A percentile compares a stretch with the other conserved stretches of the same genome.
These are phyloP conservation scores for Aspergillus mulundensis DNA, from an alignment of 495 filamentous ascomycete genomes.

Conservation along the genomic window DNA sequence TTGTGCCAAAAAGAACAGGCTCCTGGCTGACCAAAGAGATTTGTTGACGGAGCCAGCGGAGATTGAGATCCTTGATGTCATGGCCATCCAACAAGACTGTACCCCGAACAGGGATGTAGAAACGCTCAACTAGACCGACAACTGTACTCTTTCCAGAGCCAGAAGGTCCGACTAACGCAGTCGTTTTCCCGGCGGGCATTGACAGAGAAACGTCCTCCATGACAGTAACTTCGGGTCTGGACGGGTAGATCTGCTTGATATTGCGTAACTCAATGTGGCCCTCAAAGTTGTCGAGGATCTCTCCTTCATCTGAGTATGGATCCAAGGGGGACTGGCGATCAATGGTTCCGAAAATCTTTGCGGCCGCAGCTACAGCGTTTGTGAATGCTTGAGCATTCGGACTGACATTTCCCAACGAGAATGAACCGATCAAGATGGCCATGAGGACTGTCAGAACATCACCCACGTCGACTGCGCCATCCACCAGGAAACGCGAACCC, in stretches of 20 bases:
- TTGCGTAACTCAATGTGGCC: constrained; percentile 79
- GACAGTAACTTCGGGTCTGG: constrained; percentile 80
- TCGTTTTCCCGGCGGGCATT: constrained; percentile 81
- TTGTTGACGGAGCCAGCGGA: constrained; percentile 87
- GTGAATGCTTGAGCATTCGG: constrained; percentile 84
- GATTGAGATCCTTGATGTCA: constrained; percentile 74
- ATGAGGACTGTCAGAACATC: constrained; percentile 74
- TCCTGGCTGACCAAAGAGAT: constrained; percentile 89
- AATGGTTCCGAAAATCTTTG: constrained; percentile 90
- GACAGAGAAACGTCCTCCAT: constrained; percentile 75
- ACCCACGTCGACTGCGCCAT: constrained; percentile 54
- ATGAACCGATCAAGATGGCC: constrained; percentile 86
- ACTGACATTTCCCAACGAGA: constrained; percentile 82
- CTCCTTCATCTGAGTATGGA: constrained; percentile 66
- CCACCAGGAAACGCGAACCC: constrained; percentile 74
- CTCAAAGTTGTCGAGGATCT: constrained; percentile 63
- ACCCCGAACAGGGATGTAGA: constrained; percentile 84
- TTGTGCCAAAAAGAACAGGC: constrained; percentile 65
- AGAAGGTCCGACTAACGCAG: constrained; percentile 81
- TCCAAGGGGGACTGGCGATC: constrained; percentile 86
- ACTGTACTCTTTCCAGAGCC: constrained; percentile 92
- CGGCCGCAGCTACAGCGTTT: constrained; percentile 73
- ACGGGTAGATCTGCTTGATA: constrained; percentile 91
- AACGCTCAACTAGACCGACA: constrained; percentile 85
- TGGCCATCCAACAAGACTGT: constrained; percentile 78